Evolutionary conservation across 805 yeast species (phyloP).

Genomic region (Ogataea chonburiensis): DNA sequence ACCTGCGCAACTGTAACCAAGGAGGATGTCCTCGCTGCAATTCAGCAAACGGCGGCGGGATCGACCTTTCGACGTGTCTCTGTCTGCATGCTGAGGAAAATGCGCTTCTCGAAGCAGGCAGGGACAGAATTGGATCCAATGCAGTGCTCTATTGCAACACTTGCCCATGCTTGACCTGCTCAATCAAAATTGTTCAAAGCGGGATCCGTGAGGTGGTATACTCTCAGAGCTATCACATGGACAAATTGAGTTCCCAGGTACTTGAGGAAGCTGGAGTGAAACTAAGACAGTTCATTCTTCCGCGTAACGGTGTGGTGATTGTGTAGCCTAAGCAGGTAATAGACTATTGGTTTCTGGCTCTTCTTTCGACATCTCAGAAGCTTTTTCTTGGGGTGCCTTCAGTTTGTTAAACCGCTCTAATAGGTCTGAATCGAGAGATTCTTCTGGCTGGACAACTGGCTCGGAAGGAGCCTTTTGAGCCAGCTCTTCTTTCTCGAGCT

Average conservation of each 20-base stretch:
- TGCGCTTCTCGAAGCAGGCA: constrained; percentile 90
- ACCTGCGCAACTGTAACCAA: constrained; percentile 82
- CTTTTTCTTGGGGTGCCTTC: constrained; percentile 6
- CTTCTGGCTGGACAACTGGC: constrained; percentile 3
- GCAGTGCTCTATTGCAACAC: constrained; percentile 89
- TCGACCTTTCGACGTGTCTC: constrained; percentile 74
- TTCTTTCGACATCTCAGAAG: no score
- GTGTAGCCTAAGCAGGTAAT: constrained; percentile 5
- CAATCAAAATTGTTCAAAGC: constrained; percentile 90
- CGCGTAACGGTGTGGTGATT: constrained; percentile 31
- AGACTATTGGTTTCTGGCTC: neutral
- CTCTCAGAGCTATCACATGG: constrained; percentile 92
- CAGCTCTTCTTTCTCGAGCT: constrained; percentile 4
- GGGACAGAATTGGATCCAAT: constrained; percentile 69
- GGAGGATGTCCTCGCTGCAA: constrained; percentile 96
- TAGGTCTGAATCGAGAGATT: constrained; percentile 2
- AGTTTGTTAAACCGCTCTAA: constrained; percentile 13
- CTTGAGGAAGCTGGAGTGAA: constrained; percentile 70
- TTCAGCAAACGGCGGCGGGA: constrained; percentile 59
- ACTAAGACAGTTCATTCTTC: constrained; percentile 58
- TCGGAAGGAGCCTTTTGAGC: constrained; percentile 1
- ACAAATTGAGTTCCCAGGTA: constrained; percentile 67
- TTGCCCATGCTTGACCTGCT: constrained; percentile 95
- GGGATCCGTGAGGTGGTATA: constrained; percentile 92
- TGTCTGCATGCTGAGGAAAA: constrained; percentile 98